phyloP scores from a whole-genome alignment of 345 rosid species.

The Alliaria petiolata region DNA sequence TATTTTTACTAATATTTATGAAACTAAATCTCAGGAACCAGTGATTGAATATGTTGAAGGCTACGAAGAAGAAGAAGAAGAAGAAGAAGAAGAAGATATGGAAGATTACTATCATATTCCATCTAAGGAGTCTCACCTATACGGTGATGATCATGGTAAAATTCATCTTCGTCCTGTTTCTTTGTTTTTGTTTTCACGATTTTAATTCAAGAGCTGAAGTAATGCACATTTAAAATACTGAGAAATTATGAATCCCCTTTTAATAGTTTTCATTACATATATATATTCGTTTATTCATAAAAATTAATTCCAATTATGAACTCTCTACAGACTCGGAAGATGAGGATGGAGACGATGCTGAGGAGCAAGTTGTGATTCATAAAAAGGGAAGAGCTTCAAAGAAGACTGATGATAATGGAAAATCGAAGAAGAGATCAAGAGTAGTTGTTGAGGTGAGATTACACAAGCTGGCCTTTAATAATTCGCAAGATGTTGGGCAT shows the following conservation, averaged over 20 bases:
- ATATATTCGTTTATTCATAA: neutral
- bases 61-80: conserved; percentile 77
- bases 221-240: neutral
- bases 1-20: neutral
- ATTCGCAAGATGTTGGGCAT: neutral
- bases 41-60: conserved; percentile 80
- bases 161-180: neutral
- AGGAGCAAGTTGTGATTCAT: conserved; percentile 40
- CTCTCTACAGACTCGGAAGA: conserved; percentile 26
- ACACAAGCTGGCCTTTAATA: neutral
- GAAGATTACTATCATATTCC: conserved; percentile 66
- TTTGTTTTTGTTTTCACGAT: neutral
- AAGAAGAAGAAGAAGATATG: conserved; percentile 85
- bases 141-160: conserved; percentile 40
- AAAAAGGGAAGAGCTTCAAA: conserved; percentile 35
- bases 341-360: conserved; percentile 38
- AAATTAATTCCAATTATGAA: neutral
- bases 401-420: conserved; percentile 45
- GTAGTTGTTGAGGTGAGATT: conserved; percentile 73
- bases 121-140: conserved; percentile 28
- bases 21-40: conserved; percentile 44
- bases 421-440: conserved; percentile 66
- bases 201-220: neutral
- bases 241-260: neutral
- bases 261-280: neutral